Evolutionary conservation across 169 alveolate genomes (phyloP), one percentile per base, ranked within the genome.

Genomic region (Theileria equi): DNA sequence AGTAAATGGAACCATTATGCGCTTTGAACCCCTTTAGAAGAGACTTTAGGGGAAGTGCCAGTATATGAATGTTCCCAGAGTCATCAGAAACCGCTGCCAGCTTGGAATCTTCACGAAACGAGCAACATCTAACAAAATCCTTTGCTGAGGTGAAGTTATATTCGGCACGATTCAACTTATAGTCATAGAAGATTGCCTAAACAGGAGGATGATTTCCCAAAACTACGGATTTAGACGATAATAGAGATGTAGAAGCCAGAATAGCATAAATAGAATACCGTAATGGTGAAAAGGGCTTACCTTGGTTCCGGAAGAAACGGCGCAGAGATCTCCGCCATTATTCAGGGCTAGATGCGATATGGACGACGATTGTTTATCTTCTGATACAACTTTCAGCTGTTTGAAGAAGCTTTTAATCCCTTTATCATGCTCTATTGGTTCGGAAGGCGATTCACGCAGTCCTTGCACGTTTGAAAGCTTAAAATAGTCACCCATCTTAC

Each of bases 51-150:
- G 17, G 58, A 35, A 65, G 31, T 3, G 84, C 84, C 5, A 74
- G 31, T 0, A 74, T 65, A n/a, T 74, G 65, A n/a, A 74, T 31
- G 68, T 53, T 36, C 10, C 84, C 84, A 11, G 73, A 62, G 38
- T 74, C 80, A 40, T 74, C 84, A 0, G 84, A 53, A 17, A 65
- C 80, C 7, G 80, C 79, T 2, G 80, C 71, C 36, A 74, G 43
- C 66, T 74, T 74, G 3, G 73, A 50, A 41, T 74, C 84, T 4
- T 53, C 4, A 4, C 84, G 8, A 60, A 64, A 74, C 10, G 81
- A 29, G 49, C 60, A 32, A 45, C 72, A 74, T 21, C 84, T 43
- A 21, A 74, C 80, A 40, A 65, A 74, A 8, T 53, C 65, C 58
- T 44, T 63, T 16, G 84, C 47, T 13, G 60, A 44, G 31, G 25